These are phyloP conservation scores for Irpex lacteus DNA, from an alignment of 1,284 basidiomycete species.

Conservation along the genomic window DNA sequence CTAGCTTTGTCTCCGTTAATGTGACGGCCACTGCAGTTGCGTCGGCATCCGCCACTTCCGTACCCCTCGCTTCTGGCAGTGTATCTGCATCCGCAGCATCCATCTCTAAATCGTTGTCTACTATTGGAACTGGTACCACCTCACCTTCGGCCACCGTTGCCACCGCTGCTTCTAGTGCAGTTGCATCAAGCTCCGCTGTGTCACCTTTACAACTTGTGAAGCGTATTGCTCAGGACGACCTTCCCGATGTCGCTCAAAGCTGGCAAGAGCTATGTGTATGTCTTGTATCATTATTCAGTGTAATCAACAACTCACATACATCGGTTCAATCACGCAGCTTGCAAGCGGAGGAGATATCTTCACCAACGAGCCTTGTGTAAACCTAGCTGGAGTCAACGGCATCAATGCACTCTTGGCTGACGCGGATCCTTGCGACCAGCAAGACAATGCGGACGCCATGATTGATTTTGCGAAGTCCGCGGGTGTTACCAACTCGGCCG, in stretches of 20 bases:
- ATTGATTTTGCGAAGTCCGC: conserved; percentile 44
- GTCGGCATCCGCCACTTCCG: not conserved
- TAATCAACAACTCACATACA: too few relatives aligned
- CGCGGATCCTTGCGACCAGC: conserved; percentile 45
- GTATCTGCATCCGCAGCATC: not conserved
- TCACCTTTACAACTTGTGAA: conserved; percentile 7
- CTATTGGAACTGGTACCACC: not conserved
- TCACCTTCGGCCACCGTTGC: not conserved
- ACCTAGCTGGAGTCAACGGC: conserved; percentile 36
- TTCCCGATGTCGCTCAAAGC: conserved; percentile 25
- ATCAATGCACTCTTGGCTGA: conserved; percentile 41
- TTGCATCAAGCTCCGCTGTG: not conserved
- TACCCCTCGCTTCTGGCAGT: not conserved
- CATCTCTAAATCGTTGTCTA: not conserved
- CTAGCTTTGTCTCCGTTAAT: not conserved
- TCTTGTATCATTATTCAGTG: not conserved
- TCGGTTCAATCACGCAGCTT: conserved; percentile 9
- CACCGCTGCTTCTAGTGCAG: not conserved
- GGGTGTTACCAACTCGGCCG: conserved; percentile 36
- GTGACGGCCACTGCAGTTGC: not conserved
- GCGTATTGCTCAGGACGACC: conserved; percentile 26
- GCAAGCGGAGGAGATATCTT: conserved; percentile 38
- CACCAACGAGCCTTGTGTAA: conserved; percentile 38
- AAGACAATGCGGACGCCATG: conserved; percentile 46
- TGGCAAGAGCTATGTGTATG: conserved; percentile 30